Base-by-base conservation (phyloP, 2,329 filamentous ascomycete species). In the Xylaria sp. region DNA sequence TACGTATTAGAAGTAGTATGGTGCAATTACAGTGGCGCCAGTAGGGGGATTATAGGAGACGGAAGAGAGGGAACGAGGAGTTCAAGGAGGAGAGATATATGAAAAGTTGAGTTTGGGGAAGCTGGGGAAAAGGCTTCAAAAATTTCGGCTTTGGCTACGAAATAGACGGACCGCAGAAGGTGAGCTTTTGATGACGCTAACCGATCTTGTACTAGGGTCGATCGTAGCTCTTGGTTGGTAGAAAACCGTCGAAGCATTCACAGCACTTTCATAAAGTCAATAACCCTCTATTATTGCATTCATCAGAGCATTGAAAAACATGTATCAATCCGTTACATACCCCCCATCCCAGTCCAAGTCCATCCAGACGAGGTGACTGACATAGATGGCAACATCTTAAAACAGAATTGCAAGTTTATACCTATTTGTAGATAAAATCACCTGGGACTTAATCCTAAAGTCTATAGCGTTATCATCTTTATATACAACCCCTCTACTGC, bases 91-190 rank as follows among this genome's bases (percentile, higher is more conserved):
- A 42, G 61, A 68, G 57, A 65, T 68, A 71, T 24, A 62, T 50
- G 45, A 58, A 63, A 63, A 66, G 66, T 67, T 65, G 48, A 59
- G 58, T 67, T 74, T 72, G 69, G 72, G 71, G 68, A 72, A 67
- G 62, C 70, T 65, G 71, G 73, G 74, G 69, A 60, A 76, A 75
- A 76, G 75, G 76, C 76, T 78, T 76, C 74, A 78, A 78, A 79
- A 78, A 75, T 74, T 78, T 79, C 74, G 74, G 72, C 75, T 53
- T 67, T 72, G 55, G 68, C 66, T 70, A 73, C 70, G 66, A 75
- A 73, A 75, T 71, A 69, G 73, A 73, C 68, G 71, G 72, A 67
- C 64, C 67, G 64, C 34, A 48, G 71, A 72, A 75, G 69, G 72
- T 72, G 71, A 76, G 72, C 74, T 72, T 32, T 68, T 50, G 56